Percentiles rank a stretch among this genome's conserved stretches.
Conservation (phyloP, 2,329 filamentous ascomycete genomes). For the Apiospora sp. region DNA sequence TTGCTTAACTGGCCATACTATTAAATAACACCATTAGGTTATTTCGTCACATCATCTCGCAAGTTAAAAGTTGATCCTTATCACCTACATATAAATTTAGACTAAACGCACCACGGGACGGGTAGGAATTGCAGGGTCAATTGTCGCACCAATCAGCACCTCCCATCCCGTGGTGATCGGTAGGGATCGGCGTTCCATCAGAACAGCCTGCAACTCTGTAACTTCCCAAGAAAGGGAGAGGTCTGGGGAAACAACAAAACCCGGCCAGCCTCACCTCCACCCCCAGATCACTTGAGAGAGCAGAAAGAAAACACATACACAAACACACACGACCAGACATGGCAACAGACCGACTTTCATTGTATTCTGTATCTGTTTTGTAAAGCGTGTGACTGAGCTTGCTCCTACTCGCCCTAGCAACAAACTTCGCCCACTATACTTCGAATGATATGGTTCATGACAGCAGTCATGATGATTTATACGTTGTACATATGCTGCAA, state of each 20-base stretch:
- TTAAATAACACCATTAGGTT: neutral
- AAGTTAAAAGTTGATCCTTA: neutral
- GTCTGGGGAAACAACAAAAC: neutral
- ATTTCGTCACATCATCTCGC: neutral
- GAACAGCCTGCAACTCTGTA: neutral
- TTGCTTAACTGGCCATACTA: neutral
- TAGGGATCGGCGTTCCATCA: neutral
- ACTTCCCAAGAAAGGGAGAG: neutral
- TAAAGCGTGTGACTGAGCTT: neutral
- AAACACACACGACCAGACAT: neutral
- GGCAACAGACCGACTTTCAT: neutral
- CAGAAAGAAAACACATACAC: too few species aligned
- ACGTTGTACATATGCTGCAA: constrained; percentile 20
- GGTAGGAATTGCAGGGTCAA: neutral
- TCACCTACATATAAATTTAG: neutral
- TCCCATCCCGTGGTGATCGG: neutral
- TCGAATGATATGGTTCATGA: neutral
- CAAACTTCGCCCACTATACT: neutral
- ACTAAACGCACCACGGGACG: neutral
- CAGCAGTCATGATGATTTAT: constrained; percentile 14
- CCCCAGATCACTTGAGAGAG: neutral
- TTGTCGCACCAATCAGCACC: constrained; percentile 11
- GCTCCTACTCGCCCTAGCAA: neutral
- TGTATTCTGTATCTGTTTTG: neutral
- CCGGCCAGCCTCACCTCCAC: neutral